Base-by-base conservation (phyloP, 2,329 filamentous ascomycete genomes). In the Rhexocercosporidium sp. region DNA sequence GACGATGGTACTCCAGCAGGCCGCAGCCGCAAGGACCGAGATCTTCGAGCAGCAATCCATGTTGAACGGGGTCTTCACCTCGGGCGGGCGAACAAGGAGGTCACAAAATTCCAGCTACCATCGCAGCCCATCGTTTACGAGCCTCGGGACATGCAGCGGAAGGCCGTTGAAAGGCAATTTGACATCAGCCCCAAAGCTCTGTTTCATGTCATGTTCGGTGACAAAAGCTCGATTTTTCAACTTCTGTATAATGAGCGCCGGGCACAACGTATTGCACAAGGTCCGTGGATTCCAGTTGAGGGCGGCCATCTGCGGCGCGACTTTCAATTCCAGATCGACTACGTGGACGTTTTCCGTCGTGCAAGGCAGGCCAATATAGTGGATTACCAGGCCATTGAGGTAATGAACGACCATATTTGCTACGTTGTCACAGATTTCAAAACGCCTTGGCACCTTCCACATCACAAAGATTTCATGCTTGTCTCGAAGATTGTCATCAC, bases 201-300 rank as follows among this genome's bases (percentile, higher is more conserved):
- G 66, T 99, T 98, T 78, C 95, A 98, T 76, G 92, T 98, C 18
- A 86, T 99, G 61, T 99, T 98, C 79, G 96, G 96, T 44, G 96
- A 99, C 79, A 97, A 95, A 81, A 97, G 93, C 77, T 93, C 94
- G 39, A 90, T 98, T 46, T 99, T 97, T 80, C 93, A 96, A 74
- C 89, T 95, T 75, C 84, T 98, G 34, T 95, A 97, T 77, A 91
- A 93, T 77, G 93, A 97, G 77, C 87, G 92, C 61, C 86, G 90
- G 74, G 93, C 92, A 16, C 87, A 90, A 77, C 88, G 90, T 69
- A 94, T 97, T 69, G 88, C 91, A 1, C 94, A 97, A 79, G 92
- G 92, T 0, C 93, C 95, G 0, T 99, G 96, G 96, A 83, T 85
- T 20, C 84, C 89, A 59, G 82, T 87, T 3, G 92, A 94, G 66